Evolutionary conservation across 2,329 filamentous ascomycete species (phyloP).

Genomic region (Pseudocercospora vitis): DNA sequence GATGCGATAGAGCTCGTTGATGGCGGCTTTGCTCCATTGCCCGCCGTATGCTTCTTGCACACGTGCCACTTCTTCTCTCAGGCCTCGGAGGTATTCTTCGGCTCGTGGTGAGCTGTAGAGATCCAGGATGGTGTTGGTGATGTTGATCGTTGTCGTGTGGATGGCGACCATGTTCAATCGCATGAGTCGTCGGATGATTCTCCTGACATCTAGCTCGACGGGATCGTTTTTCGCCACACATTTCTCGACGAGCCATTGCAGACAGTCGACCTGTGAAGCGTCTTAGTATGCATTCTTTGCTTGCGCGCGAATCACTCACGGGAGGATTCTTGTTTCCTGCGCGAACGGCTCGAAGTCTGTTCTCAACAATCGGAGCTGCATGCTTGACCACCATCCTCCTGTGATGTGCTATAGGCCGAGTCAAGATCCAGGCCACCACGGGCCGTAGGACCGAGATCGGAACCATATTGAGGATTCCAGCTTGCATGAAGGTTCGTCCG

Average conservation of each 20-base stretch:
- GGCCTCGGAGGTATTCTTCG: slow-evolving; percentile 22
- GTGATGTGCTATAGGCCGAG: background rate
- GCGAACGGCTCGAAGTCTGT: slow-evolving; percentile 3
- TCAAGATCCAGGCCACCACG: background rate
- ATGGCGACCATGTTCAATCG: slow-evolving; percentile 32
- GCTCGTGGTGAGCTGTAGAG: slow-evolving; percentile 25
- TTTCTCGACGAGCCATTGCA: slow-evolving; percentile 26
- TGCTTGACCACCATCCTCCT: background rate
- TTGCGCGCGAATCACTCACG: too few relatives aligned
- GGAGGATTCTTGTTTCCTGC: slow-evolving; percentile 4
- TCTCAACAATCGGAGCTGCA: slow-evolving; percentile 8
- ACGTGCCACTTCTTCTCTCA: slow-evolving; percentile 28
- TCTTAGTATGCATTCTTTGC: background rate
- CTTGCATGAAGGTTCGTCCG: slow-evolving; percentile 16
- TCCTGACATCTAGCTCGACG: slow-evolving; percentile 17
- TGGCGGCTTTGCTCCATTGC: slow-evolving; percentile 26
- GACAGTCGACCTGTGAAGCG: slow-evolving; percentile 16
- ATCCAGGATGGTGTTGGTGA: slow-evolving; percentile 28
- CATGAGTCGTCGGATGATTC: slow-evolving; percentile 22
- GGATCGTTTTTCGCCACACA: slow-evolving; percentile 10
- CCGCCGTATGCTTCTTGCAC: slow-evolving; percentile 21
- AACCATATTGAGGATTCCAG: slow-evolving; percentile 19
- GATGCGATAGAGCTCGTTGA: slow-evolving; percentile 26
- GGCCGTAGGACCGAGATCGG: slow-evolving; percentile 7
- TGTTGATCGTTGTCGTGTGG: slow-evolving; percentile 30